Conservation (phyloP, 352 stramenopile genomes). For the Blastocystis sp. region DNA sequence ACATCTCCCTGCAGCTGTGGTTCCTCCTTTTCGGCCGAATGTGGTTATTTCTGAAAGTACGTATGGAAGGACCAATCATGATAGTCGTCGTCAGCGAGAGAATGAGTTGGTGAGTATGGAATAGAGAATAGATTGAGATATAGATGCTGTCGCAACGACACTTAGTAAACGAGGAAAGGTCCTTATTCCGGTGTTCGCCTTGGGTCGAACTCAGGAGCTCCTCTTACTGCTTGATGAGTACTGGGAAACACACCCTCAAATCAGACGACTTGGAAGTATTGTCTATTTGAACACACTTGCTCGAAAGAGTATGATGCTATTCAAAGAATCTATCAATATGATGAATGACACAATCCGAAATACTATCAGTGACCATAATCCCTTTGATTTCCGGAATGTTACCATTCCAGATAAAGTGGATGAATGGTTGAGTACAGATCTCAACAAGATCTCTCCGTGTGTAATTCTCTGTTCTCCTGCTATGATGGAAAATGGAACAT, state of each 20-base stretch:
- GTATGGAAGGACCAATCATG: slow-evolving; percentile 94
- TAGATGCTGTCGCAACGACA: slow-evolving; percentile 88
- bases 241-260: slow-evolving; percentile 85
- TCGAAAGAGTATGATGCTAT: slow-evolving; percentile 63
- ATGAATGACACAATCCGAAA: slow-evolving; percentile 93
- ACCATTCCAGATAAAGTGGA: slow-evolving; percentile 32
- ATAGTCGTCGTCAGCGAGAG: slow-evolving; percentile 89
- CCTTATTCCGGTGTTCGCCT: slow-evolving; percentile 95
- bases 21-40: slow-evolving; percentile 81
- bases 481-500: slow-evolving; percentile 97
- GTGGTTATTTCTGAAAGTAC: slow-evolving; percentile 98
- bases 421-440: not conserved
- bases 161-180: slow-evolving; percentile 90
- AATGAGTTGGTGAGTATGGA: slow-evolving; percentile 83
- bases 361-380: slow-evolving; percentile 50
- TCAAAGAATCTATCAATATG: slow-evolving; percentile 92
- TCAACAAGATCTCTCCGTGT: slow-evolving; percentile 11
- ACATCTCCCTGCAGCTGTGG: slow-evolving; percentile 90
- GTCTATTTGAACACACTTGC: slow-evolving; percentile 55
- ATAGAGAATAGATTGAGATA: not conserved
- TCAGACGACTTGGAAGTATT: slow-evolving; percentile 63
- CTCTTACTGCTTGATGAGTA: slow-evolving; percentile 98
- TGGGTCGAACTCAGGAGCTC: slow-evolving; percentile 94
- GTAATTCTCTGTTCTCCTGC: slow-evolving; percentile 97
- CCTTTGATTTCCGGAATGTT: slow-evolving; percentile 57